Conservation (phyloP, 1,284 basidiomycete species). For the Ceratobasidium papillatum region DNA sequence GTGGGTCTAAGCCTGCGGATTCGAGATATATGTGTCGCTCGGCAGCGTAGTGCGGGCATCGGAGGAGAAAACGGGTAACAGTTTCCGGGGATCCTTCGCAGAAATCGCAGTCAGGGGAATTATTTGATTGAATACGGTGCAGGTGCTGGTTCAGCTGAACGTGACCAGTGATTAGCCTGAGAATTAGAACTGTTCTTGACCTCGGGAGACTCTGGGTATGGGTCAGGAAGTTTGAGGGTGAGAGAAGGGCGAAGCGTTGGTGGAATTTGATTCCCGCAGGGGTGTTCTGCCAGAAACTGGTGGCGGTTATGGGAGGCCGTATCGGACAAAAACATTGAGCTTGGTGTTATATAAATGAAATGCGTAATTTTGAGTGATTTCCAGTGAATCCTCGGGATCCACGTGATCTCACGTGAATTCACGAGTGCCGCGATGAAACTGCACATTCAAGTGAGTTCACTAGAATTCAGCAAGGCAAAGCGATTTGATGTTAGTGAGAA, state of each 20-base stretch:
- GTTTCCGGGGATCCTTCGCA: neutral
- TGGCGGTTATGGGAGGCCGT: too few relatives aligned
- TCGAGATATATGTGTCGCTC: neutral
- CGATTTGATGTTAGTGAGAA: too few relatives aligned
- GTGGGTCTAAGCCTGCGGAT: neutral
- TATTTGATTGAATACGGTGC: neutral
- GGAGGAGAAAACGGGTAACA: neutral
- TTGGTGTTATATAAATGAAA: too few relatives aligned
- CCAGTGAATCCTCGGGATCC: too few relatives aligned
- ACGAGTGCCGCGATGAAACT: too few relatives aligned
- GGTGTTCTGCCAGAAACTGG: too few relatives aligned
- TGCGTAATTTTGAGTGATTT: too few relatives aligned
- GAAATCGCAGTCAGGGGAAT: neutral
- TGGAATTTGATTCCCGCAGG: neutral
- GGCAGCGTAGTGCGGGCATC: neutral
- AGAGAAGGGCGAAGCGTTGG: neutral
- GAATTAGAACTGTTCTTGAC: neutral
- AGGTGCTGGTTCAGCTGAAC: neutral
- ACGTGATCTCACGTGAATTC: too few relatives aligned
- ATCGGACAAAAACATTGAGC: too few relatives aligned
- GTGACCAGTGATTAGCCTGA: neutral
- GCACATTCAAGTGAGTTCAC: too few relatives aligned
- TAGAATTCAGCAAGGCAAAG: too few relatives aligned
- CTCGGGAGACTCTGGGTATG: neutral
- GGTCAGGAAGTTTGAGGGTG: too few relatives aligned